phyloP scores from a whole-genome alignment of 169 alveolate genomes.

The Fabrea salina region DNA sequence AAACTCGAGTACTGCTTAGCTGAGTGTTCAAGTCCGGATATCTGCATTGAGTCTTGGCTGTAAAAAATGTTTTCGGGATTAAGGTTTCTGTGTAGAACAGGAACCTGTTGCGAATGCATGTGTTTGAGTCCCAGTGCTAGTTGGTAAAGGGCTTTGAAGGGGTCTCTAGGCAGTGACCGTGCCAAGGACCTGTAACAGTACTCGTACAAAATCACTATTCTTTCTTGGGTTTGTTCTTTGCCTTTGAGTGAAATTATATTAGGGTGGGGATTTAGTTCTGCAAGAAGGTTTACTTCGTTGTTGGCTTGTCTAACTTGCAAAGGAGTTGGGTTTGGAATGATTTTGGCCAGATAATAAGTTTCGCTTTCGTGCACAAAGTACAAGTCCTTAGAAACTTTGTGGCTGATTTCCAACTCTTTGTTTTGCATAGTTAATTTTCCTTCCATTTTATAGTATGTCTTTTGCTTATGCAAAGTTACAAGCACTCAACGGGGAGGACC shows the following conservation, averaged over 20 bases:
- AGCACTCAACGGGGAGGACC: slow-evolving; percentile 18
- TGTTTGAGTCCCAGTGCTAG: background rate
- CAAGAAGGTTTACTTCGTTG: background rate
- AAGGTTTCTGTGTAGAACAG: background rate
- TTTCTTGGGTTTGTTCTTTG: background rate
- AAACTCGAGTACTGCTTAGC: background rate
- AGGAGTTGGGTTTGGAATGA: background rate
- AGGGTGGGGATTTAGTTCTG: background rate
- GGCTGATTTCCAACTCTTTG: no score
- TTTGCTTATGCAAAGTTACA: slow-evolving; percentile 32
- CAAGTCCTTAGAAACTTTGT: no score
- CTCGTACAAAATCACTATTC: background rate
- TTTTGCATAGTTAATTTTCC: no score
- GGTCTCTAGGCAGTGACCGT: background rate
- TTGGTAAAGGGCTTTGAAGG: background rate
- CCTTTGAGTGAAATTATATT: background rate
- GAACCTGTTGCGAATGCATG: background rate
- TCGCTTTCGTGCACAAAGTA: no score
- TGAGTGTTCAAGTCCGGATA: background rate
- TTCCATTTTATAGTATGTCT: background rate
- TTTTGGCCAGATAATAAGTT: background rate
- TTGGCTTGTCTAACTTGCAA: background rate
- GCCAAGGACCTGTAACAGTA: background rate
- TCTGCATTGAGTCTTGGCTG: background rate
- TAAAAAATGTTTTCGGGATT: background rate